Base-by-base conservation (phyloP, 2,329 filamentous ascomycete genomes). In the Aspergillus proliferans region DNA sequence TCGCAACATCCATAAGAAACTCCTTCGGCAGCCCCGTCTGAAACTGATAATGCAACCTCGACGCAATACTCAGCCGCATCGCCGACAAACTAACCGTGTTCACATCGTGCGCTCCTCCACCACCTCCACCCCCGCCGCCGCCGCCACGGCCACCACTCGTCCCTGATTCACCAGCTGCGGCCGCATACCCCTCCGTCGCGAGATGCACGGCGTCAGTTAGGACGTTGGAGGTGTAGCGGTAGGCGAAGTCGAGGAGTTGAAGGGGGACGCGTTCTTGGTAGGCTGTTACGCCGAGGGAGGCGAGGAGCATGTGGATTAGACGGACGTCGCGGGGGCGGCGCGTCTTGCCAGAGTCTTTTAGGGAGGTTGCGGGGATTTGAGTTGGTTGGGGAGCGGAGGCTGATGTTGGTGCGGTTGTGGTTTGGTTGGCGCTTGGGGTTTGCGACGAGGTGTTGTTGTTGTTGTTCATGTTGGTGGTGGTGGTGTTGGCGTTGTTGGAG, bases 31-130 rank as follows among this genome's bases (percentile, higher is more conserved):
- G 58, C 0, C 73, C 72, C 0, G 76, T 71, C 54, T 77, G 75
- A 59, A 85, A 85, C 59, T 83, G 79, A 57, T 82, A 78, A 47
- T 81, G 77, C 45, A 82, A 70, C 14, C 82, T 71, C 41, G 76
- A 79, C 2, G 78, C 77, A 47, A 86, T 83, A 3, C 81, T 81
- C 51, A 84, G 76, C 22, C 82, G 71, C 43, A 86, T 62, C 47
- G 80, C 78, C 26, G 76, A 73, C 10, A 85, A 65, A 19, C 73
- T 76, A n/a, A 86, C 73, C 12, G 72, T 73, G 34, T 73, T 75
- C 10, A 75, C 67, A 22, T 80, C 79, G 1, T 63, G 63, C 18
- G 59, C 68, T 43, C 69, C 63, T 24, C 67, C 58, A 30, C 67
- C 63, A 1, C 59, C 36, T 3, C 49, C 60, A 10, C 59, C 59